Evolutionary conservation across 768 basidiomycete species (phyloP).

Genomic region (Podaxis sp.): DNA sequence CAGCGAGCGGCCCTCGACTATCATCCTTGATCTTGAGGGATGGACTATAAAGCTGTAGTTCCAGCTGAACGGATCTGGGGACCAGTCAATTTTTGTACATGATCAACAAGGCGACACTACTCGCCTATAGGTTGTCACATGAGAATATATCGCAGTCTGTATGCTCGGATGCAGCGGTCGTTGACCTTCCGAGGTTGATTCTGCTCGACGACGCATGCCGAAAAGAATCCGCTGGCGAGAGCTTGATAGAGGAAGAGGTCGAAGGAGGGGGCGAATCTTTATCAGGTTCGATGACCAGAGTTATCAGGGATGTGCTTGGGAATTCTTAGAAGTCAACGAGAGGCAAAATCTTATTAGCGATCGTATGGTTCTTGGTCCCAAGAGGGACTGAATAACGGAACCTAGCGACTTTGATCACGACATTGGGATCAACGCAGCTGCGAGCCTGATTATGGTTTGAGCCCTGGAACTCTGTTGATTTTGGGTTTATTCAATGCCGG

Average conservation of each 20-base stretch:
- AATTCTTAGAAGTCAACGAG: neutral
- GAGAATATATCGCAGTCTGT: conserved; percentile 11
- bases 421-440: neutral
- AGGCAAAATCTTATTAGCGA: conserved; percentile 11
- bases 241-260: neutral
- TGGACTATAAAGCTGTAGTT: conserved; percentile 59
- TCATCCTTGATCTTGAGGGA: conserved; percentile 44
- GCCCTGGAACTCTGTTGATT: conserved; percentile 8
- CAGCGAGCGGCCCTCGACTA: conserved; percentile 35
- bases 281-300: neutral
- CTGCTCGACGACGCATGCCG: conserved; percentile 24
- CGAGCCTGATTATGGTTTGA: neutral
- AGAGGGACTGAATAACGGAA: neutral
- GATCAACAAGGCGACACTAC: neutral
- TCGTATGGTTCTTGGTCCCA: conserved; percentile 1
- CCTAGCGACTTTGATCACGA: conserved; percentile 1
- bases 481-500: conserved; percentile 1
- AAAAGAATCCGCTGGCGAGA: neutral
- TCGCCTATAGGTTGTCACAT: conserved; percentile 16
- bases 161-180: conserved; percentile 24
- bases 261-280: conserved; percentile 1
- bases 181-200: conserved; percentile 20
- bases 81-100: neutral
- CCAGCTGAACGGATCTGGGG: conserved; percentile 47
- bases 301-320: conserved; percentile 5